Percentiles rank a stretch among this genome's conserved stretches.
phyloP scores from a whole-genome alignment of 345 rosid species.

The Laguncularia racemosa region DNA sequence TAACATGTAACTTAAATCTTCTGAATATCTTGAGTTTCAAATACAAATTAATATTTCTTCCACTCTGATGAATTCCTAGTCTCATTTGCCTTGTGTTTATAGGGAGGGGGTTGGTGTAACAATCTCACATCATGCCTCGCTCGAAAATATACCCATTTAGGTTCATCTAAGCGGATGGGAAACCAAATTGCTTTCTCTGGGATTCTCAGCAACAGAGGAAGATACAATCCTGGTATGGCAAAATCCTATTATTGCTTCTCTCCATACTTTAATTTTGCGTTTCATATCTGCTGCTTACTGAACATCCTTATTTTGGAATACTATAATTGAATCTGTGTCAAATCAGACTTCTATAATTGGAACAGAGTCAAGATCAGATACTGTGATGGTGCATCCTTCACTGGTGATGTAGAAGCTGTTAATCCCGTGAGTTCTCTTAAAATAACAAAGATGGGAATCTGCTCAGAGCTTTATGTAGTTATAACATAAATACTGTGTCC shows the following conservation, averaged over 20 bases:
- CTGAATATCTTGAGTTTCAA: no score
- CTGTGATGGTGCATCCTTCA: constrained; percentile 91
- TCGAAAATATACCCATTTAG: constrained; percentile 63
- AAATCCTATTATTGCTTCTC: no score
- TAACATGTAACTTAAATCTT: no score
- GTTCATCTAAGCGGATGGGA: constrained; percentile 74
- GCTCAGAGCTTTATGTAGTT: no score
- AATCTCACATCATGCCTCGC: constrained; percentile 51
- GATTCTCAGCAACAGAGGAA: constrained; percentile 48
- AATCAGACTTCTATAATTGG: constrained; percentile 81
- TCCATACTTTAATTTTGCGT: not conserved
- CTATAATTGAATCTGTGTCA: not conserved
- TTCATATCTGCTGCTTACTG: not conserved
- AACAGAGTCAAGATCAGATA: constrained; percentile 87
- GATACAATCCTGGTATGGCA: constrained; percentile 66
- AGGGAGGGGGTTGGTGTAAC: constrained; percentile 99
- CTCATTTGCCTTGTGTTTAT: constrained; percentile 1
- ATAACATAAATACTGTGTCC: no score
- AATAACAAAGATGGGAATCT: not conserved
- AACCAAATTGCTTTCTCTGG: constrained; percentile 72
- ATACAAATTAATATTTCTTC: not conserved
- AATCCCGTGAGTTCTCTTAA: constrained; percentile 46
- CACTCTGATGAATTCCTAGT: not conserved
- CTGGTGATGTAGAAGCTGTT: constrained; percentile 75
- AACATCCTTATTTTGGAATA: not conserved